Base-by-base conservation (phyloP, 1,139 yeast genomes). In the Lodderomyces oxycetoniae region DNA sequence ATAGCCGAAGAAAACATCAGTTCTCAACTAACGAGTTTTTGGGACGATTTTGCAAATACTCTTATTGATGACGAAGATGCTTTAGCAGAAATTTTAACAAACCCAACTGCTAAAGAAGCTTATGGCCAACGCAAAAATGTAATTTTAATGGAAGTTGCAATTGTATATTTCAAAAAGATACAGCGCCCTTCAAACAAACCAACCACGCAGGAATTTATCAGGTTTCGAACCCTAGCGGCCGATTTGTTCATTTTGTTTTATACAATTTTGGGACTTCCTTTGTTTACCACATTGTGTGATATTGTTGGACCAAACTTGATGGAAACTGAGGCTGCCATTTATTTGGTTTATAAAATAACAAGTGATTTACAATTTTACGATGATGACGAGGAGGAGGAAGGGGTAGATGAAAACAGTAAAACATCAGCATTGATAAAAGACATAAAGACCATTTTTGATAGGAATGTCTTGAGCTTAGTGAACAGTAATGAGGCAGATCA, bases 21-120 rank as follows among this genome's bases (percentile, higher is more conserved):
- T 11, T 75, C 71, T 29, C 80, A 78, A 37, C 65, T 87, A 45
- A 63, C 85, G 4, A 79, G 79, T 35, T 86, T 88, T 50, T 91
- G 97, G 97, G 74, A 75, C 35, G 81, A 79, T 38, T 65, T 83
- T 35, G 77, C 81, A 7, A 93, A 84, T 41, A 68, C 74, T 1
- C 74, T 72, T 38, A 59, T 71, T 13, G 81, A 74, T 44, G 81
- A 76, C 37, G 68, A 57, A n/a, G 81, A 63, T 13, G 44, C 61
- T 1, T 48, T 74, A n/a, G 46, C 54, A 32, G 50, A 52, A 11
- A 31, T 62, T 2, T 45, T 71, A 15, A 20, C 28, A 7, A 4
- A 45, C 67, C 7, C 26, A n/a, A 10, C 6, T 4, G 24, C 55
- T 21, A 17, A 30, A 16, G 26, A 16, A 10, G 35, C 36, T 5